phyloP scores from a whole-genome alignment of 805 yeast genomes.

The Kregervanrija delftensis region DNA sequence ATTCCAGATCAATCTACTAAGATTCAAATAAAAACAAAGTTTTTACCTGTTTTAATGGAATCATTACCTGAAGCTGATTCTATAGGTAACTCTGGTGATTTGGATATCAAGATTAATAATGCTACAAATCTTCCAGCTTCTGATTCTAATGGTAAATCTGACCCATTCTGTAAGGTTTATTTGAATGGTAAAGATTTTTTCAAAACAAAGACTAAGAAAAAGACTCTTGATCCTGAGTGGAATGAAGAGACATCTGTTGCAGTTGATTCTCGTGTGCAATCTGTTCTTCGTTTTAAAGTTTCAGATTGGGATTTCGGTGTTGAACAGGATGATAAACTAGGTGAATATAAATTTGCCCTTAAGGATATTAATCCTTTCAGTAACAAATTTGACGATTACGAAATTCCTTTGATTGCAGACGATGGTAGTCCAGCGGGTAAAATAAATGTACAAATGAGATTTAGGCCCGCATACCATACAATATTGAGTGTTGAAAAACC shows the following conservation, averaged over 20 bases:
- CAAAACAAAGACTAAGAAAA: slow-evolving; percentile 77
- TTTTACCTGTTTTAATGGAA: slow-evolving; percentile 65
- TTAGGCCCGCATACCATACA: slow-evolving; percentile 63
- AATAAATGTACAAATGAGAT: slow-evolving; percentile 49
- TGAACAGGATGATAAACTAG: slow-evolving; percentile 75
- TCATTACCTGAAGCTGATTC: slow-evolving; percentile 69
- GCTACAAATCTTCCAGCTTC: slow-evolving; percentile 74
- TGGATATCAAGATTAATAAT: slow-evolving; percentile 51
- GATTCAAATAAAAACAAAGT: slow-evolving; percentile 54
- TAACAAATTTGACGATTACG: slow-evolving; percentile 39
- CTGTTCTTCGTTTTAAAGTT: slow-evolving; percentile 49
- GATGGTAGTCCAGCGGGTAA: slow-evolving; percentile 57
- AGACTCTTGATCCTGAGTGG: slow-evolving; percentile 87
- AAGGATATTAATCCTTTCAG: slow-evolving; percentile 53
- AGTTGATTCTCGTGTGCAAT: slow-evolving; percentile 55
- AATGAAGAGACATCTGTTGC: slow-evolving; percentile 59
- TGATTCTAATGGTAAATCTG: slow-evolving; percentile 90
- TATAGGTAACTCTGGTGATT: slow-evolving; percentile 64
- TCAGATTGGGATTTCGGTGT: slow-evolving; percentile 94
- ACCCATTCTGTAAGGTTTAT: slow-evolving; percentile 74
- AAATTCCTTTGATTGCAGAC: slow-evolving; percentile 40
- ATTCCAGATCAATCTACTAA: slow-evolving; percentile 42
- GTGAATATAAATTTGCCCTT: slow-evolving; percentile 53
- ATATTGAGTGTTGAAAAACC: slow-evolving; percentile 33
- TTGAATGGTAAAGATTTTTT: slow-evolving; percentile 57